Evolutionary conservation across 306 rosid genomes (phyloP), one percentile per base, ranked within the genome.

Genomic region (Cicer pinnatifidum): DNA sequence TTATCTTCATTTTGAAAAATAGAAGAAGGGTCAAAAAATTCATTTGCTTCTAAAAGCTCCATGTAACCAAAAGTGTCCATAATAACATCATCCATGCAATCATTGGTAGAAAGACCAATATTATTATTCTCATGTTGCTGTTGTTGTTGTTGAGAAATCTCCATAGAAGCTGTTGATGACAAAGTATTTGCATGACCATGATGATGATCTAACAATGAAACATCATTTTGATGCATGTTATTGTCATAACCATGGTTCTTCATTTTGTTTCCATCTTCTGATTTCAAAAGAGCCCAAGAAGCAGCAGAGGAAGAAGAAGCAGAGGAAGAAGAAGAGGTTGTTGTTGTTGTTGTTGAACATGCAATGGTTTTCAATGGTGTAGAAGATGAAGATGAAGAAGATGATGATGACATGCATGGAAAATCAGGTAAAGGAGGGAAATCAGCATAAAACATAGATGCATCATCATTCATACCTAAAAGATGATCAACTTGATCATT

Each of bases 381-480:
- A 0, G 95, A 87, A 1, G 94, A 84, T 1, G 92, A 83, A 0
- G 97, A 89, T 0, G 97, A 94, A 2, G 99, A 89, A 0, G 97
- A 87, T 0, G 97, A 91, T 1, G 99, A 91, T 0, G 97, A 94
- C 99, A 94, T 87, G 97, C 99, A 91, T 40, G 99, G 84, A 41
- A 91, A 94, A 78, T 87, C 93, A 13, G 95, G 93, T 5, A 91
- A 81, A 40, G 96, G 63, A 50, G 96, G 99, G 72, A 94, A 94
- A 38, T 89, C 96, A 0, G 73, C 74, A 81, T 89, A 93, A 81
- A 93, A 93, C 73, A 91, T 79, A 1, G 93, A 83, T 66, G 71
- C 41, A 66, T 66, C 71, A 39, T 82, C 59, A 8, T 81, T 70
- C 28, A 84, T 84, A 28, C 85, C 93, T 57, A 85, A 71, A 23